These are phyloP conservation scores for Byssothecium circinans DNA, from an alignment of 2,329 filamentous ascomycete species.

Conservation along the genomic window DNA sequence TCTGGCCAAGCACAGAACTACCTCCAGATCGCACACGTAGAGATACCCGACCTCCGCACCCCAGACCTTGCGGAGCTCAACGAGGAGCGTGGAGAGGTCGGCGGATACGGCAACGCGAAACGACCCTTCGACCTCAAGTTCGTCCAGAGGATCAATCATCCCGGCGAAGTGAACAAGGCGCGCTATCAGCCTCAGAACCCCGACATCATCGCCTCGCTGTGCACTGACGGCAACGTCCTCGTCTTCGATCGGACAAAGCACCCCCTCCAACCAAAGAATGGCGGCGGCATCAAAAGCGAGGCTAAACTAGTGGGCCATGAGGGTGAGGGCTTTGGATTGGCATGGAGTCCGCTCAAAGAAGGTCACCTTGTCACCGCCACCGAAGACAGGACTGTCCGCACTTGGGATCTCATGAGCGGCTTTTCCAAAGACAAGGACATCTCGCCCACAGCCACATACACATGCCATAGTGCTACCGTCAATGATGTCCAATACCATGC, in stretches of 20 bases:
- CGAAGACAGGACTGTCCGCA: conserved; percentile 85
- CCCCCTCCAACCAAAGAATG: conserved; percentile 65
- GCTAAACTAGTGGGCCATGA: conserved; percentile 83
- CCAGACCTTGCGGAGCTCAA: conserved; percentile 85
- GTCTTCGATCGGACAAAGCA: conserved; percentile 98
- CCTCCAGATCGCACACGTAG: conserved; percentile 90
- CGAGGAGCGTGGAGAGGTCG: conserved; percentile 88
- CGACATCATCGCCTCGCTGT: conserved; percentile 92
- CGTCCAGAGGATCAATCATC: conserved; percentile 94
- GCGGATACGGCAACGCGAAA: conserved; percentile 79
- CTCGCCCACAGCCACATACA: conserved; percentile 73
- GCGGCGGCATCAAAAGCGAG: conserved; percentile 75
- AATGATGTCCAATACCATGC: conserved; percentile 98
- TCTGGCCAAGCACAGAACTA: conserved; percentile 84
- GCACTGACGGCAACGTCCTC: conserved; percentile 82
- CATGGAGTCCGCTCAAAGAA: conserved; percentile 83
- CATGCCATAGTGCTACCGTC: conserved; percentile 85
- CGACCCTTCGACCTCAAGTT: conserved; percentile 86
- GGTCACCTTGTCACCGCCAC: conserved; percentile 87
- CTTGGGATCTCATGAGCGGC: conserved; percentile 82
- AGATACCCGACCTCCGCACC: conserved; percentile 76
- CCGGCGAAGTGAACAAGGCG: conserved; percentile 97
- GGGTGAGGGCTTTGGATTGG: conserved; percentile 86
- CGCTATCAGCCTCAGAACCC: conserved; percentile 97
- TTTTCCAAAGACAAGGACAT: conserved; percentile 71